These are phyloP conservation scores for Talaromyces sp. DNA, from an alignment of 2,329 filamentous ascomycete species.

Conservation along the genomic window DNA sequence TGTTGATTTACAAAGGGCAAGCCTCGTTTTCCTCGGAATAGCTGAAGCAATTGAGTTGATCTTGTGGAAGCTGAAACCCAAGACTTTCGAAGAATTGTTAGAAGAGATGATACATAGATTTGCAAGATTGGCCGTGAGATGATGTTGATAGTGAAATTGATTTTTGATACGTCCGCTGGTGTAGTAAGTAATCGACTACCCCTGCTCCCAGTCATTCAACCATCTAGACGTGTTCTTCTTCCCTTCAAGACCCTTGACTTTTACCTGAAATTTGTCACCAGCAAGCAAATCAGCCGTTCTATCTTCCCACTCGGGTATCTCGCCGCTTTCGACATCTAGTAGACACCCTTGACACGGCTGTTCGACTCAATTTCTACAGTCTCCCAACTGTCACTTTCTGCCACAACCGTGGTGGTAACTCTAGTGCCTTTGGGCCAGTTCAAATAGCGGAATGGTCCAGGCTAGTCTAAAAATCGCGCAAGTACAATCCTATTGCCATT, in stretches of 20 bases:
- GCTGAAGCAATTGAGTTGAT: background rate
- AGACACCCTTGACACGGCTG: background rate
- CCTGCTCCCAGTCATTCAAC: background rate
- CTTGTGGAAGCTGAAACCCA: background rate
- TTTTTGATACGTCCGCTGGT: background rate
- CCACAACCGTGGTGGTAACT: background rate
- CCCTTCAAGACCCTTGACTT: background rate
- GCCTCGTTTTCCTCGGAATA: background rate
- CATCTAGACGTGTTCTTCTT: background rate
- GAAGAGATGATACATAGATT: background rate
- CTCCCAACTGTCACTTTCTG: background rate
- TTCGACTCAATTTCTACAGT: background rate
- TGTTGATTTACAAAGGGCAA: background rate
- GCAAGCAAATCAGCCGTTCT: slow-evolving; percentile 12
- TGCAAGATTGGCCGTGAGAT: background rate
- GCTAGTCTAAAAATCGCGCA: slow-evolving; percentile 1
- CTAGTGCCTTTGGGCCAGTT: background rate
- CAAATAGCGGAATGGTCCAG: slow-evolving; percentile 8
- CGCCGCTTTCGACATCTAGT: background rate
- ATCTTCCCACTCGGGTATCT: background rate
- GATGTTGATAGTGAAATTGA: background rate
- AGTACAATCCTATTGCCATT: background rate
- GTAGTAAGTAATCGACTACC: background rate
- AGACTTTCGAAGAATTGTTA: background rate
- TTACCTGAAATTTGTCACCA: background rate